Evolutionary conservation across 768 basidiomycete species (phyloP).

Genomic region (Psilocybe subaeruginosa): DNA sequence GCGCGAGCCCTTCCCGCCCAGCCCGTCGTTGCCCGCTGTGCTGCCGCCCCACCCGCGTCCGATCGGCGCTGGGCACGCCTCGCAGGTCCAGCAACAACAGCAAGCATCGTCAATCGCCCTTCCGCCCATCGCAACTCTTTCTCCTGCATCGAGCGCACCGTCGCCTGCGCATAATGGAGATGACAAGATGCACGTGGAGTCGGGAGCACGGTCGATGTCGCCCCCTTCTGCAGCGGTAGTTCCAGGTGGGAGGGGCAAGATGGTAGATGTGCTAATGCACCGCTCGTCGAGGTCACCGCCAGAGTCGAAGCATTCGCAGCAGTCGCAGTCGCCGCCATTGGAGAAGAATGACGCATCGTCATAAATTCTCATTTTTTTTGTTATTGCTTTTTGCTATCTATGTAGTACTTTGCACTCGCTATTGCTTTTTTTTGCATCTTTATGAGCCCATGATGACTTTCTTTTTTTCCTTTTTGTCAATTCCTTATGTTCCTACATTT

Average conservation of each 20-base stretch:
- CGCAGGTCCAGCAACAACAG: slow-evolving; percentile 29
- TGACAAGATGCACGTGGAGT: slow-evolving; percentile 59
- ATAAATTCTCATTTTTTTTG: slow-evolving; percentile 12
- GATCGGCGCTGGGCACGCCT: slow-evolving; percentile 55
- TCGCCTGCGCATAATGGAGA: slow-evolving; percentile 49
- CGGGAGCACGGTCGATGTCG: slow-evolving; percentile 43
- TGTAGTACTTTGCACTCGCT: neutral
- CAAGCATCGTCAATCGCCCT: slow-evolving; percentile 50
- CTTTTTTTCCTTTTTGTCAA: neutral
- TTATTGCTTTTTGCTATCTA: neutral
- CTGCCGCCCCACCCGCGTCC: slow-evolving; percentile 80
- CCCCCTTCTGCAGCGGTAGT: slow-evolving; percentile 36
- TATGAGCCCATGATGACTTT: neutral
- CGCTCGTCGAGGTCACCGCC: slow-evolving; percentile 50
- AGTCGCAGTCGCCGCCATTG: slow-evolving; percentile 56
- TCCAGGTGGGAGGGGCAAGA: slow-evolving; percentile 41
- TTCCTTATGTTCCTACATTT: neutral
- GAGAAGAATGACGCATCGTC: slow-evolving; percentile 41
- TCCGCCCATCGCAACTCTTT: slow-evolving; percentile 72
- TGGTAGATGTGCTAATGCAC: slow-evolving; percentile 55
- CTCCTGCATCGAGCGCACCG: slow-evolving; percentile 59
- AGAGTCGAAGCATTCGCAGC: slow-evolving; percentile 39
- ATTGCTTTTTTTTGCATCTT: neutral
- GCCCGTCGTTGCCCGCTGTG: slow-evolving; percentile 59
- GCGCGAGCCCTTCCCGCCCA: slow-evolving; percentile 54